Base-by-base conservation (phyloP, 257 asterid genomes). In the Haberlea rhodopensis region DNA sequence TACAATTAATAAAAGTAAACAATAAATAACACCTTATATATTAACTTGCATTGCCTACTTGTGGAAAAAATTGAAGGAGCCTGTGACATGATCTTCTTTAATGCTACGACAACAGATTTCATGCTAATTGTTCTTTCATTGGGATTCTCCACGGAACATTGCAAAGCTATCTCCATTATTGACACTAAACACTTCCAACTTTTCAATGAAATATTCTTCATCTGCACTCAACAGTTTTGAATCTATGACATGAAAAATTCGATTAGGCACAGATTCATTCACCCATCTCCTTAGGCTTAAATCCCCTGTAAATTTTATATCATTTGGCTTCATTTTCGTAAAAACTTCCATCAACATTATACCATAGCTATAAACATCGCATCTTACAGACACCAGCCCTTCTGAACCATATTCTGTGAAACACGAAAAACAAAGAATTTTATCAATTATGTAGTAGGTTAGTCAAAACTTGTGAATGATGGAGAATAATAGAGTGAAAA, bases 271-370 rank as follows among this genome's bases (percentile, higher is more conserved):
- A 0, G 55, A 43, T 19, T 19, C 19, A 23, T 72, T 29, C 32
- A 60, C 67, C 61, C 48, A 58, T 1, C 24, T 48, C 53, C 60
- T 68, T 31, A 76, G 67, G 57, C 7, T 72, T 3, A 72, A 18
- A 16, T 72, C 56, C 19, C 66, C 75, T 0, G 19, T 0, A 51
- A 72, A 75, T 20, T 18, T 54, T 46, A 56, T 20, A 29, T 73
- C 67, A 3, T 27, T 63, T 9, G 81, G 79, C 46, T 63, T 76
- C 11, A 18, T 63, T 48, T 64, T 58, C 1, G 65, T 67, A 11
- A 76, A 79, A 5, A 68, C 71, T 70, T 76, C 69, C 73, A 75
- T 69, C 66, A 75, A 2, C 67, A 79, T 54, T 0, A 66, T 74
- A 0, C 78, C 76, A 10, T 59, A 79, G 24, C 84, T 75, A 23